A percentile compares a stretch with the other conserved stretches of the same genome.
phyloP scores from a whole-genome alignment of 148 eudicot genomes.

The Pouteria glomerata region DNA sequence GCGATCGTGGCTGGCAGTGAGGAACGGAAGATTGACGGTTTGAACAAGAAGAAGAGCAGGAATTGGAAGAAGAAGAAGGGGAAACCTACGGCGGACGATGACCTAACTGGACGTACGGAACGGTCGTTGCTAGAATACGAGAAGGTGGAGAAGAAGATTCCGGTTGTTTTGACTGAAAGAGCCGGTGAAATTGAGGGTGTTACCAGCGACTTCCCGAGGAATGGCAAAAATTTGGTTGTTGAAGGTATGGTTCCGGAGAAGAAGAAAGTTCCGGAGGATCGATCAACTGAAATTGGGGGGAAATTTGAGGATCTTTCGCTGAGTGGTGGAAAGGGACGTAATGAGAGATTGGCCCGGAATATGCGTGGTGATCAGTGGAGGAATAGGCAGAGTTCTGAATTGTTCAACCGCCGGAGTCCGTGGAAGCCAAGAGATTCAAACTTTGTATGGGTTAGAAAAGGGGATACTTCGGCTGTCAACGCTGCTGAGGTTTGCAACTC shows the following conservation, averaged over 20 bases:
- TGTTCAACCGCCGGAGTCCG: neutral
- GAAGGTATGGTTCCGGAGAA: neutral
- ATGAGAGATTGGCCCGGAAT: neutral
- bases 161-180: neutral
- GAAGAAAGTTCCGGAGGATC: neutral
- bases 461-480: conserved; percentile 6
- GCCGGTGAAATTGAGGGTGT: neutral
- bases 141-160: neutral
- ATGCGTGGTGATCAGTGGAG: neutral
- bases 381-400: neutral
- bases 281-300: neutral
- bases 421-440: conserved; percentile 9
- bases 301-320: conserved; percentile 10
- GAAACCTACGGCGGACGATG: neutral
- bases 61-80: too few species aligned
- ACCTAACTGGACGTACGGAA: neutral
- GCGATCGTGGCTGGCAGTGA: neutral
- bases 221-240: neutral
- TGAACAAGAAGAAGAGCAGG: neutral
- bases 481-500: conserved; percentile 2
- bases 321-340: neutral
- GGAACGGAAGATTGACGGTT: neutral
- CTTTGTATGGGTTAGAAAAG: conserved; percentile 33
- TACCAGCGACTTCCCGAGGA: neutral
- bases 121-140: neutral